Evolutionary conservation across 2,329 filamentous ascomycete genomes (phyloP).

Genomic region (Pseudogymnoascus sp.): DNA sequence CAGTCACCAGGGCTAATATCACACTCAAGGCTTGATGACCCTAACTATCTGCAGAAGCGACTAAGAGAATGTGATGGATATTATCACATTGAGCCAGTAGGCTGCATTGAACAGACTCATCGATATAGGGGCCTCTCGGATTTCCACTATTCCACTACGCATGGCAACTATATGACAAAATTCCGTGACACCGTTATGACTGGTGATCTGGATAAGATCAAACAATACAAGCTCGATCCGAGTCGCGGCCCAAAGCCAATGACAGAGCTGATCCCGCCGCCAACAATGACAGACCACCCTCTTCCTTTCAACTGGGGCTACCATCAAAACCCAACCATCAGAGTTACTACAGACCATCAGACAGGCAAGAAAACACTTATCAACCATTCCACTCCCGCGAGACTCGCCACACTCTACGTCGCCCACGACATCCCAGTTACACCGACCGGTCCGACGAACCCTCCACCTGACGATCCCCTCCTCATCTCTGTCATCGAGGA

Average conservation of each 20-base stretch:
- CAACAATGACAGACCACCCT: slow-evolving; percentile 64
- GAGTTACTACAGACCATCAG: slow-evolving; percentile 29
- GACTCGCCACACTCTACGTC: slow-evolving; percentile 19
- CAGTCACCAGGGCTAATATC: slow-evolving; percentile 30
- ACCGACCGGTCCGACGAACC: slow-evolving; percentile 15
- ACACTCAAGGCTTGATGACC: slow-evolving; percentile 42
- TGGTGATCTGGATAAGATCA: slow-evolving; percentile 53
- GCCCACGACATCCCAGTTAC: slow-evolving; percentile 14
- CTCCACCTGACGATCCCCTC: slow-evolving; percentile 35
- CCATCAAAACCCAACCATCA: slow-evolving; percentile 68
- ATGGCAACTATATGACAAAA: slow-evolving; percentile 60
- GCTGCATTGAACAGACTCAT: slow-evolving; percentile 70
- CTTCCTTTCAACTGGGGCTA: slow-evolving; percentile 74
- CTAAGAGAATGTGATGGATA: slow-evolving; percentile 60
- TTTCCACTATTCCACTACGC: slow-evolving; percentile 69
- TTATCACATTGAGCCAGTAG: slow-evolving; percentile 63
- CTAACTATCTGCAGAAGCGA: slow-evolving; percentile 48
- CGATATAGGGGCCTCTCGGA: slow-evolving; percentile 79
- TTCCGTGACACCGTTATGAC: slow-evolving; percentile 64
- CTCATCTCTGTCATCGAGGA: slow-evolving; percentile 56
- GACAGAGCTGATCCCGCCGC: slow-evolving; percentile 69
- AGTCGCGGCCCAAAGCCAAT: slow-evolving; percentile 49
- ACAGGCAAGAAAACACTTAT: slow-evolving; percentile 26
- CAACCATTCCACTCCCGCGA: slow-evolving; percentile 19
- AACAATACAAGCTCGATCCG: slow-evolving; percentile 58